Percentiles rank a stretch among this genome's conserved stretches.
These are phyloP conservation scores for Naegleria fowleri DNA, from an alignment of 208 protist genomes.

Conservation along the genomic window DNA sequence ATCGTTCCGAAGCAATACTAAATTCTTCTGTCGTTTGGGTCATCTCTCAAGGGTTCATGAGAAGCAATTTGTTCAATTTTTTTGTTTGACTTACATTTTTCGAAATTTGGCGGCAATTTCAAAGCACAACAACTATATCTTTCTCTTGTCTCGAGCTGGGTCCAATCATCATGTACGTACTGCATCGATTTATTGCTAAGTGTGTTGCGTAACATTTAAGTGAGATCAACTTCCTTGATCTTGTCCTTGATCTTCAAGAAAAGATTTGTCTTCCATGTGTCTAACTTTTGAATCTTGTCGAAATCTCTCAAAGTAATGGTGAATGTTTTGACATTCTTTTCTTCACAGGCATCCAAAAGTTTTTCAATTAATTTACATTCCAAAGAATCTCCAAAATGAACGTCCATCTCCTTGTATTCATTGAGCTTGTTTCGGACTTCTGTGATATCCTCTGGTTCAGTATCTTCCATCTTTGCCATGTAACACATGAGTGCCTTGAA, in stretches of 20 bases:
- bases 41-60: neutral
- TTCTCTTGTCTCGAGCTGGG: no score
- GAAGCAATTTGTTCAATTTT: no score
- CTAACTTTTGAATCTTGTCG: constrained; percentile 3
- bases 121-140: no score
- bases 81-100: no score
- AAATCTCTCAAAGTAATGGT: neutral
- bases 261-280: constrained; percentile 4
- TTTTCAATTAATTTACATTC: constrained; percentile 17
- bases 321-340: neutral
- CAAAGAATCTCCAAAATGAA: neutral
- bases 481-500: constrained; percentile 70
- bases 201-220: neutral
- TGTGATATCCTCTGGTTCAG: neutral
- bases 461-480: constrained; percentile 41
- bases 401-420: constrained; percentile 16
- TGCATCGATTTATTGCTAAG: no score
- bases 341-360: neutral
- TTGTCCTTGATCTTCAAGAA: constrained; percentile 10
- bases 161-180: no score
- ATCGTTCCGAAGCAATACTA: neutral
- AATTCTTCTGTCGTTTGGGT: neutral
- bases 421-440: neutral
- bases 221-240: neutral
- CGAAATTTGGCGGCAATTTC: neutral